phyloP scores from a whole-genome alignment of 176 grass and related monocot species.

The Puccinellia tenuiflora region DNA sequence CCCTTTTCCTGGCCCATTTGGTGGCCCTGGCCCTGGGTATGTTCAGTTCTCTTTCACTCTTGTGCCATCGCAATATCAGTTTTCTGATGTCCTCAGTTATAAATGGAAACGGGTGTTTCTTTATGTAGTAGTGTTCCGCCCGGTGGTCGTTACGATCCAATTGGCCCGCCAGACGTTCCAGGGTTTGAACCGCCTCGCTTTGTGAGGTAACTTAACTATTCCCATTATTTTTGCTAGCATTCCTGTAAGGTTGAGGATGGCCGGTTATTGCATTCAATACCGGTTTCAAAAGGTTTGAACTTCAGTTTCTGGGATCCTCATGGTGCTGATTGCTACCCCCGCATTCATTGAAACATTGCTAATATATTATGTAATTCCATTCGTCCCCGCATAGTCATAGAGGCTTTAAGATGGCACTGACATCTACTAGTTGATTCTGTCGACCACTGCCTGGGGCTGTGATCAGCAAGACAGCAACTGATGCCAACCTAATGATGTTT shows the following conservation, averaged over 20 bases:
- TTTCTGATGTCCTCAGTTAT: neutral
- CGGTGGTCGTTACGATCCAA: constrained; percentile 69
- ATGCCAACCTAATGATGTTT: neutral
- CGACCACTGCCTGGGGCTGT: neutral
- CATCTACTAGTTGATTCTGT: neutral
- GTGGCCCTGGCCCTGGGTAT: constrained; percentile 49
- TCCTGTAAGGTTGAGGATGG: neutral
- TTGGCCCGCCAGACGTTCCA: constrained; percentile 74
- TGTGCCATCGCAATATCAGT: neutral
- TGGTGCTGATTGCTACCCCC: neutral
- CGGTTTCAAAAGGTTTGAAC: neutral
- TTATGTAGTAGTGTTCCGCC: constrained; percentile 62
- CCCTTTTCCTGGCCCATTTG: constrained; percentile 30
- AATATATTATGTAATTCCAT: neutral
- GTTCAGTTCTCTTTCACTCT: constrained; percentile 7
- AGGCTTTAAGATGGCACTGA: neutral
- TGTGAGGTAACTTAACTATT: constrained; percentile 50
- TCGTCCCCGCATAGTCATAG: neutral
- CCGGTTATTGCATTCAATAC: constrained; percentile 3
- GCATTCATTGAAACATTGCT: neutral
- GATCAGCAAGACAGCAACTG: neutral
- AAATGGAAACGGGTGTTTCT: constrained; percentile 10
- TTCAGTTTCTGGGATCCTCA: neutral
- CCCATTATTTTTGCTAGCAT: neutral
- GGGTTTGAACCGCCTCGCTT: constrained; percentile 85